Evolutionary conservation across 1,284 basidiomycete genomes (phyloP).

Genomic region (Ustilago trichophora): DNA sequence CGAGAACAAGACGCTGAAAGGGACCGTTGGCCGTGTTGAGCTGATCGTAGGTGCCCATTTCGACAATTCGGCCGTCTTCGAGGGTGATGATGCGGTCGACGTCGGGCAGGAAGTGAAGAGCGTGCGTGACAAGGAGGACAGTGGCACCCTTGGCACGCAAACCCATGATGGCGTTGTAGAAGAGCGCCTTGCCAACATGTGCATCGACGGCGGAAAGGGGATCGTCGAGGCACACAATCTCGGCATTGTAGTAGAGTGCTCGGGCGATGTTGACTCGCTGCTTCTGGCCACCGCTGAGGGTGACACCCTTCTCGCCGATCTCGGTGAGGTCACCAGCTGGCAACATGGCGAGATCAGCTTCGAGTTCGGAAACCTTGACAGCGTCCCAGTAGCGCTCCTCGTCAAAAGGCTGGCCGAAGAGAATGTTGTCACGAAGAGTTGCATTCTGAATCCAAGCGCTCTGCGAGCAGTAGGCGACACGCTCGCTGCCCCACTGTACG

Average conservation of each 20-base stretch:
- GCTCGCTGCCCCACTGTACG: conserved; percentile 57
- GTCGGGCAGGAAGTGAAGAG: conserved; percentile 72
- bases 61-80: conserved; percentile 75
- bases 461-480: conserved; percentile 81
- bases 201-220: conserved; percentile 74
- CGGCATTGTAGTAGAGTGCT: conserved; percentile 77
- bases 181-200: conserved; percentile 65
- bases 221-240: conserved; percentile 76
- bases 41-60: conserved; percentile 74
- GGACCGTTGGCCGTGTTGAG: conserved; percentile 71
- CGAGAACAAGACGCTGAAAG: conserved; percentile 70
- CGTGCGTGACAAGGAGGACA: conserved; percentile 66
- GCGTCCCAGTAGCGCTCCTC: conserved; percentile 71
- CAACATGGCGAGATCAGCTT: conserved; percentile 75
- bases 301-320: conserved; percentile 70
- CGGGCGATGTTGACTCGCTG: conserved; percentile 78
- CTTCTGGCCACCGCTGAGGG: conserved; percentile 72
- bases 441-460: conserved; percentile 89
- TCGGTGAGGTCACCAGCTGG: conserved; percentile 78
- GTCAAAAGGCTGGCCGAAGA: conserved; percentile 68
- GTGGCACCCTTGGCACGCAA: conserved; percentile 50
- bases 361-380: conserved; percentile 52
- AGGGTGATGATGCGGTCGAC: conserved; percentile 75
- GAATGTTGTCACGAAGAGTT: conserved; percentile 72
- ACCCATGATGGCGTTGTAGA: conserved; percentile 62